A percentile compares a stretch with the other conserved stretches of the same genome.
Evolutionary conservation across 2,329 filamentous ascomycete species (phyloP).

Genomic region (Fusarium sp.): DNA sequence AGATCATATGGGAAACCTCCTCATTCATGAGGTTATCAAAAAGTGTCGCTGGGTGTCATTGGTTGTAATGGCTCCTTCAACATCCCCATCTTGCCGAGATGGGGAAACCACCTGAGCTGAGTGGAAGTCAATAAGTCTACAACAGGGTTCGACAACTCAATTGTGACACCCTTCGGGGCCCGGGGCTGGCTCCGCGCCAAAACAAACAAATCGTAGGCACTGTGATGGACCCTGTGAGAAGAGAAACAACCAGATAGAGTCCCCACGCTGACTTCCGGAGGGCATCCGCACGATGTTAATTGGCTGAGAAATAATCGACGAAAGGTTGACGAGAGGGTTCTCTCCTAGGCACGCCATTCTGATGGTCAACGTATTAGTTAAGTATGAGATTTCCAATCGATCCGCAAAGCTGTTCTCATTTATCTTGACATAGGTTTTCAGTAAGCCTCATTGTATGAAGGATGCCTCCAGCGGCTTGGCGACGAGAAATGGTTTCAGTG

Average conservation of each 20-base stretch:
- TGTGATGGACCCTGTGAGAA: conserved; percentile 5
- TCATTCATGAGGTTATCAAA: conserved; percentile 20
- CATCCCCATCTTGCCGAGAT: conserved; percentile 4
- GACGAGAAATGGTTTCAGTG: background rate
- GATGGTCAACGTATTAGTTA: background rate
- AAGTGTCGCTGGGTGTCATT: conserved; percentile 20
- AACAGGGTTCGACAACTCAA: conserved; percentile 23
- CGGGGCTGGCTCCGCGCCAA: conserved; percentile 30
- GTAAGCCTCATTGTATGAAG: background rate
- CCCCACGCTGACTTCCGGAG: conserved; percentile 22
- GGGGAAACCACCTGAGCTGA: conserved; percentile 25
- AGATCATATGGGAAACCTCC: conserved; percentile 18
- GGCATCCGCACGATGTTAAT: conserved; percentile 22
- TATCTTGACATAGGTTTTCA: background rate
- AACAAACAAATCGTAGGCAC: conserved; percentile 19
- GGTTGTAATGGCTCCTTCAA: conserved; percentile 9
- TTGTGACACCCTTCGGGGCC: conserved; percentile 28
- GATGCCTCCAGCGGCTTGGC: background rate
- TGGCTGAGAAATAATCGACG: conserved; percentile 3
- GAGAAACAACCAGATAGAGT: conserved; percentile 34
- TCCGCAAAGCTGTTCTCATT: background rate
- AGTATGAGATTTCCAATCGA: background rate
- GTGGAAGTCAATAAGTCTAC: conserved; percentile 3
- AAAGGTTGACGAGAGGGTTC: conserved; percentile 4
- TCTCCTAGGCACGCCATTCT: conserved; percentile 18